Conservation (phyloP, 192 early-diverging fungal genomes). For the Obelidium mucronatum region DNA sequence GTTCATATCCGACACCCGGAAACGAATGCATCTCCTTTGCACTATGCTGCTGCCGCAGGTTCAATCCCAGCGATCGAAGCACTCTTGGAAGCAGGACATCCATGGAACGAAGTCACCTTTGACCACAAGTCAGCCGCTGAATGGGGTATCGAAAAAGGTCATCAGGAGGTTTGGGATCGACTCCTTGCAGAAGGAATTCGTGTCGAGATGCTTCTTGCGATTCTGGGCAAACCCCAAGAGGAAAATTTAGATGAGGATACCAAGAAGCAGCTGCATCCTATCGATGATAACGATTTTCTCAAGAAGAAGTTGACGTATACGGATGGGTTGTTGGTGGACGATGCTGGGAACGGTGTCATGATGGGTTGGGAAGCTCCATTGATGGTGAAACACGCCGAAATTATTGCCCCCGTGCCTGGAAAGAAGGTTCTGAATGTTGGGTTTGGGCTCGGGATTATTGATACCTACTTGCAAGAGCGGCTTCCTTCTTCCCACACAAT, state of each 20-base stretch:
- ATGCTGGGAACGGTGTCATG: conserved; percentile 92
- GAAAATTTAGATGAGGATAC: conserved; percentile 42
- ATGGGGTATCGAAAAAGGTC: conserved; percentile 74
- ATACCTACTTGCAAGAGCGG: conserved; percentile 76
- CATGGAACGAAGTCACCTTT: conserved; percentile 85
- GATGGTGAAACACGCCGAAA: conserved; percentile 87
- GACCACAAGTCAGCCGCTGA: conserved; percentile 84
- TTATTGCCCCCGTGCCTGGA: conserved; percentile 62
- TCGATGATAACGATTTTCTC: conserved; percentile 69
- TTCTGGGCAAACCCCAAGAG: conserved; percentile 31
- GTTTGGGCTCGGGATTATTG: conserved; percentile 91
- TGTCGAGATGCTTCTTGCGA: conserved; percentile 66
- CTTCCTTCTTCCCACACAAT: conserved; percentile 82
- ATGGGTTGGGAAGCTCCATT: conserved; percentile 97
- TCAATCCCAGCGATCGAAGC: conserved; percentile 27
- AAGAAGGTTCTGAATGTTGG: conserved; percentile 77
- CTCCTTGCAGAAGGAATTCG: conserved; percentile 87
- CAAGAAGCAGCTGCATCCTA: conserved; percentile 44
- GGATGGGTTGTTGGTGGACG: conserved; percentile 73
- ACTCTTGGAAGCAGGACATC: conserved; percentile 60
- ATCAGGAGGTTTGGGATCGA: conserved; percentile 73
- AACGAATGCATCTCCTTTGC: conserved; percentile 24
- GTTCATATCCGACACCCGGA: conserved; percentile 2
- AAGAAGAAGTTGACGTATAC: conserved; percentile 78
- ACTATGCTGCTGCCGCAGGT: conserved; percentile 35